Base-by-base conservation (phyloP, 2,329 filamentous ascomycete genomes). In the Ophiostoma himal-ulmi region DNA sequence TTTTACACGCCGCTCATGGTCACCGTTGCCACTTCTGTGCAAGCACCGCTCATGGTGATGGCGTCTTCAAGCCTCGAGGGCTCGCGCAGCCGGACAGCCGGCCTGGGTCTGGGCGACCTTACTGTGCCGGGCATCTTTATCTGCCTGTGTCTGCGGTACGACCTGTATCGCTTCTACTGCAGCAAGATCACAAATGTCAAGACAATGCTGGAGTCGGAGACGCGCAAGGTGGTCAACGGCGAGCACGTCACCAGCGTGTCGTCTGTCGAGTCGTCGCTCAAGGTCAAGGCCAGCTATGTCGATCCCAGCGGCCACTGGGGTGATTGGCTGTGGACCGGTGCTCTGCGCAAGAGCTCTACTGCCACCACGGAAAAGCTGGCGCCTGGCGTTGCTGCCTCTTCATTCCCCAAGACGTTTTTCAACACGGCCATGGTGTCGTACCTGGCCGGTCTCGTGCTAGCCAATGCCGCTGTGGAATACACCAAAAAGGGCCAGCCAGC, bases 61-160 rank as follows among this genome's bases (percentile, higher is more conserved):
- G 96, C 97, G 73, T 79, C 83, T n/a, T 8, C 52, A 10, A 26
- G 17, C n/a, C 22, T 57, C 22, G 8, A 8, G 13, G 52, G 57
- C 30, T 81, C 83, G 1, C 89, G 91, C 1, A 85, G 86, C n/a
- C 88, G 89, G 34, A 81, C 83, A 37, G 87, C 92, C 69, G 96
- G 98, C 86, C 88, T 99, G 8, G 94, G 94, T 0, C 84, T 98
- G 0, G 94, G 94, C n/a, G 94, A 99, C 77, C 91, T 99, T 71
- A 91, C 97, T 1, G 84, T 99, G 3, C 94, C 94, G 0, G 95
- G 94, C 10, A 93, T 98, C 76, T 89, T 97, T 80, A 90, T 98
- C 73, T 92, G 88, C 1, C 85, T 97, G 60, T 92, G 94, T 1
- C 83, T 99, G 34, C 88, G 94, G n/a, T 97, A 96, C 75, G 94